Evolutionary conservation across 768 basidiomycete genomes (phyloP).

Genomic region (Calocybe cyanea): DNA sequence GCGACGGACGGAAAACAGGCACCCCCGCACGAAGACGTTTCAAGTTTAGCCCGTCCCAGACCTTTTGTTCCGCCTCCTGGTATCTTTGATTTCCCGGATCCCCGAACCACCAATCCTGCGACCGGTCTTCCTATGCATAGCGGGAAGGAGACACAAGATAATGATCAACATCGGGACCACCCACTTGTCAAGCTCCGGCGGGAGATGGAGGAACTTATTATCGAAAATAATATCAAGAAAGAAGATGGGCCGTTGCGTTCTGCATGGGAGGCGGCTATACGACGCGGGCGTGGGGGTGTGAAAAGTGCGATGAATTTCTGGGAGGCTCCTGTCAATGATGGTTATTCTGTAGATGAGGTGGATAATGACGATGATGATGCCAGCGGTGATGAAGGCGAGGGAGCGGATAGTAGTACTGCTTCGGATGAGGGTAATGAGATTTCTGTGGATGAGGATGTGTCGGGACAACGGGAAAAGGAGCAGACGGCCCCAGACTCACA

Average conservation of each 20-base stretch:
- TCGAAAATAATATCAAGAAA: slow-evolving; percentile 58
- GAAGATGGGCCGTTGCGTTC: slow-evolving; percentile 57
- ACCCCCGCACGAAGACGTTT: slow-evolving; percentile 24
- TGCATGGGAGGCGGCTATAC: slow-evolving; percentile 46
- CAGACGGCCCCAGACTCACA: too few relatives aligned
- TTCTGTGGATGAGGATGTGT: too few relatives aligned
- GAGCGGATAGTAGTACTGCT: too few relatives aligned
- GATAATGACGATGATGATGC: too few relatives aligned
- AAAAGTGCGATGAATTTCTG: slow-evolving; percentile 2
- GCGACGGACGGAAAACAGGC: slow-evolving; percentile 6
- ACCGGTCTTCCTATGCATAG: neutral
- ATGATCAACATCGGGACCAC: slow-evolving; percentile 13
- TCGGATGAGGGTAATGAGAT: too few relatives aligned
- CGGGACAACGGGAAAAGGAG: too few relatives aligned
- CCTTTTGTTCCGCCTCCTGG: slow-evolving; percentile 23
- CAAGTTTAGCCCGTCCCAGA: slow-evolving; percentile 34
- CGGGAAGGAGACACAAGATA: neutral
- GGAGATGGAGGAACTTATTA: slow-evolving; percentile 65
- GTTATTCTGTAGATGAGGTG: too few relatives aligned
- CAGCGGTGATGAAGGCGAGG: too few relatives aligned
- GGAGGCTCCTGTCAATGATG: slow-evolving; percentile 6
- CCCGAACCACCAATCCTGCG: neutral
- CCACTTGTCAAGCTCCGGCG: slow-evolving; percentile 36
- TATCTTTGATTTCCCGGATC: slow-evolving; percentile 8
- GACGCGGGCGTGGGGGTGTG: slow-evolving; percentile 13